A percentile compares a stretch with the other conserved stretches of the same genome.
Evolutionary conservation across 2,329 filamentous ascomycete genomes (phyloP).

Genomic region (Xylaria sp.): DNA sequence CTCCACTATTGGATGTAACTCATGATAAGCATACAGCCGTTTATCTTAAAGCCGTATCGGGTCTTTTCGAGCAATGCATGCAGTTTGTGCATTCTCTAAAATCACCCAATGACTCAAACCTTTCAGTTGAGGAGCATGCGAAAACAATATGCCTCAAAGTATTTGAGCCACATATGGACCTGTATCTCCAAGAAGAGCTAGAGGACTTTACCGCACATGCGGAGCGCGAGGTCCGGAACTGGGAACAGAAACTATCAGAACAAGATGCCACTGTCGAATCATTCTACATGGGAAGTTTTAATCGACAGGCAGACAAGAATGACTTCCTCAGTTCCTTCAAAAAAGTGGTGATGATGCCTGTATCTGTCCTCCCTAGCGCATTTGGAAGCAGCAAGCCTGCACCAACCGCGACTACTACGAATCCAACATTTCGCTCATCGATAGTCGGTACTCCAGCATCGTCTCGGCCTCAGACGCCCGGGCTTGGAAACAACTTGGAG

Average conservation of each 20-base stretch:
- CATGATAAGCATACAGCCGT: slow-evolving; percentile 78
- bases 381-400: slow-evolving; percentile 61
- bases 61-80: slow-evolving; percentile 86
- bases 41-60: slow-evolving; percentile 87
- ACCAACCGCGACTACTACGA: slow-evolving; percentile 45
- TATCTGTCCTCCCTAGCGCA: slow-evolving; percentile 80
- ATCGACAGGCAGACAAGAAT: slow-evolving; percentile 92
- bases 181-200: slow-evolving; percentile 92
- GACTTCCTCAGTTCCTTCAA: slow-evolving; percentile 97
- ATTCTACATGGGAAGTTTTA: slow-evolving; percentile 95
- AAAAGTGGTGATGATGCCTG: slow-evolving; percentile 99
- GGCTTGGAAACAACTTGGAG: slow-evolving; percentile 52
- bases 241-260: slow-evolving; percentile 92
- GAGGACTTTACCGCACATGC: slow-evolving; percentile 83
- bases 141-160: slow-evolving; percentile 75
- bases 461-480: slow-evolving; percentile 63
- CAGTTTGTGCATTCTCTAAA: slow-evolving; percentile 78
- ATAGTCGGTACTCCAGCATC: slow-evolving; percentile 51
- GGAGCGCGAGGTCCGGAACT: slow-evolving; percentile 79
- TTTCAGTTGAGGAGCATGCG: slow-evolving; percentile 71
- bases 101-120: slow-evolving; percentile 70
- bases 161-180: slow-evolving; percentile 92
- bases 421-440: slow-evolving; percentile 46
- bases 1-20: slow-evolving; percentile 85
- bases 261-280: slow-evolving; percentile 91